Evolutionary conservation across 495 filamentous ascomycete species (phyloP).

Genomic region (Aspergillus baeticus): DNA sequence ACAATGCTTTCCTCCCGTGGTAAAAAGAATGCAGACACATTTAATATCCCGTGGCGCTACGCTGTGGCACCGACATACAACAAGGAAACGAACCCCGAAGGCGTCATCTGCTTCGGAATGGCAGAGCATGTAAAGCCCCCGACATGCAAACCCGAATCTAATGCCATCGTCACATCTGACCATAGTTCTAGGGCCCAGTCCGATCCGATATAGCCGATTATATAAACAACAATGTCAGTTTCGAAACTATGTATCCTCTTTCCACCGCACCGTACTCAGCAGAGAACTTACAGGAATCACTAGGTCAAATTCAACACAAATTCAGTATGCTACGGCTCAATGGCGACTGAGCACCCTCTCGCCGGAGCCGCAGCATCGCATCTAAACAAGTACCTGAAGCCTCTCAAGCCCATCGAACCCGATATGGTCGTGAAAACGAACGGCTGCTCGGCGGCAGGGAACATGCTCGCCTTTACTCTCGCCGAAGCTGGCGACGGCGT

Average conservation of each 20-base stretch:
- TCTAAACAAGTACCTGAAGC: constrained; percentile 37
- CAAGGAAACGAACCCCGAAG: constrained; percentile 26
- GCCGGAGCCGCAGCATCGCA: constrained; percentile 32
- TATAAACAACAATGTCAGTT: constrained; percentile 32
- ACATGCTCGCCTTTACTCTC: constrained; percentile 40
- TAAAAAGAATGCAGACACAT: constrained; percentile 21
- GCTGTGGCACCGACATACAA: constrained; percentile 30
- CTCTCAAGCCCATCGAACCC: constrained; percentile 30
- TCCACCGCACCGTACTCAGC: not conserved
- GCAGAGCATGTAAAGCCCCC: constrained; percentile 32
- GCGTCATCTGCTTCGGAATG: constrained; percentile 35
- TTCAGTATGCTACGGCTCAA: constrained; percentile 33
- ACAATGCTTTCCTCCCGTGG: constrained; percentile 34
- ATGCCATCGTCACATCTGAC: not conserved
- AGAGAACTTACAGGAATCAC: not conserved
- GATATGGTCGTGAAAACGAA: constrained; percentile 35
- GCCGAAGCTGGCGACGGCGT: constrained; percentile 46
- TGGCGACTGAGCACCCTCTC: constrained; percentile 24
- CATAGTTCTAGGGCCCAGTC: constrained; percentile 24
- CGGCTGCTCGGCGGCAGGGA: constrained; percentile 35
- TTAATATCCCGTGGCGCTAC: constrained; percentile 31
- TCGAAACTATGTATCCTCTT: not conserved
- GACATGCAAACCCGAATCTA: not conserved
- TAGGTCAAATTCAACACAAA: constrained; percentile 29
- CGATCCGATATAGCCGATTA: constrained; percentile 30